These are phyloP conservation scores for Lactarius hengduanensis DNA, from an alignment of 768 basidiomycete species.

Conservation along the genomic window DNA sequence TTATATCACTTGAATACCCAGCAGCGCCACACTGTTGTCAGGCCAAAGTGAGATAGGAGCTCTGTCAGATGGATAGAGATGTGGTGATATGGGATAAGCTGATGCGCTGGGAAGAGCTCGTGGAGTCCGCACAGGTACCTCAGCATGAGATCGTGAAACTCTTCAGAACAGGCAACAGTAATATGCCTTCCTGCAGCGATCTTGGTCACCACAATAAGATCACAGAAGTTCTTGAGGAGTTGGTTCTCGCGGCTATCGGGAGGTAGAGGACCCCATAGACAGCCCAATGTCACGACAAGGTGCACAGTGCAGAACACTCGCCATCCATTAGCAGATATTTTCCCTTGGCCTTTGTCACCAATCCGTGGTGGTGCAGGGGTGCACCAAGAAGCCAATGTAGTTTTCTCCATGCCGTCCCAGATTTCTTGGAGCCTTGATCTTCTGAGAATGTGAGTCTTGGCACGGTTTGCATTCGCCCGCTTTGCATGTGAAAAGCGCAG, in stretches of 20 bases:
- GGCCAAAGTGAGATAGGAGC: slow-evolving; percentile 37
- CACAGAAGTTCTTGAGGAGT: neutral
- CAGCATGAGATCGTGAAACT: slow-evolving; percentile 29
- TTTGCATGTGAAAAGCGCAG: neutral
- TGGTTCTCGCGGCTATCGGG: neutral
- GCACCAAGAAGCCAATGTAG: slow-evolving; percentile 32
- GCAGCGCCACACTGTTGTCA: slow-evolving; percentile 39
- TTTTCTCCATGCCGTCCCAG: slow-evolving; percentile 18
- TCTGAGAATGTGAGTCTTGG: neutral
- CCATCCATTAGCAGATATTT: slow-evolving; percentile 33
- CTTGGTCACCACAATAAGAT: neutral
- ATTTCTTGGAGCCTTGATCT: neutral
- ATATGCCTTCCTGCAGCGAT: neutral
- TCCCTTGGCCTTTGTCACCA: slow-evolving; percentile 30
- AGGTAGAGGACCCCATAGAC: neutral
- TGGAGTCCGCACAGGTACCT: slow-evolving; percentile 36
- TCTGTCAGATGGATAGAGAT: slow-evolving; percentile 39
- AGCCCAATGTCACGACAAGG: neutral
- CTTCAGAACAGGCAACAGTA: neutral
- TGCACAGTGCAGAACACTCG: slow-evolving; percentile 15
- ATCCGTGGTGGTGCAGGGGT: slow-evolving; percentile 19
- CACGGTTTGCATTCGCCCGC: neutral
- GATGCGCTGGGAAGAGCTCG: slow-evolving; percentile 32
- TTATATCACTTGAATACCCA: slow-evolving; percentile 41
- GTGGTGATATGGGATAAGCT: slow-evolving; percentile 37